A percentile compares a stretch with the other conserved stretches of the same genome.
Evolutionary conservation across 1,284 basidiomycete genomes (phyloP).

Genomic region (Pyrrhoderma lamaoense): DNA sequence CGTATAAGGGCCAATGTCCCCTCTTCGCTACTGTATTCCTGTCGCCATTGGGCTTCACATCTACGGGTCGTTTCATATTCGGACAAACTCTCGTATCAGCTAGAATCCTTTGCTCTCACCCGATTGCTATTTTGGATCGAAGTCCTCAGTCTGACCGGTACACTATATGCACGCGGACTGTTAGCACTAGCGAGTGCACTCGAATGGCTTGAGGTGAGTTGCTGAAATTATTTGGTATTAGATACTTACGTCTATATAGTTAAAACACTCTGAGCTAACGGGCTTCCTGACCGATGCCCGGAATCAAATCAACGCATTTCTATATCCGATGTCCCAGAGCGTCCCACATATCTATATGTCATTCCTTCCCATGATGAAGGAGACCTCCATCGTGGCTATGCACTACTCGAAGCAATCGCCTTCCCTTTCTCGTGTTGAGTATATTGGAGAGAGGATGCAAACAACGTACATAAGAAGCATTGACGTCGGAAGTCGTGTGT

Average conservation of each 20-base stretch:
- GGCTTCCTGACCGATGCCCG: not conserved
- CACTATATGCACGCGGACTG: not conserved
- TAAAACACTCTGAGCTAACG: not conserved
- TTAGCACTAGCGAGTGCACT: not conserved
- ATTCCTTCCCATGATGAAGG: not conserved
- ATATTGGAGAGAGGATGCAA: not conserved
- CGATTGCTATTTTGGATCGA: conserved; percentile 2
- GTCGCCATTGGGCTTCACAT: conserved; percentile 1
- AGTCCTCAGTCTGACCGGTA: not conserved
- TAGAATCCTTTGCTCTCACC: no score
- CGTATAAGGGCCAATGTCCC: not conserved
- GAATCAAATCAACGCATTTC: not conserved
- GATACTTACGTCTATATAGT: not conserved
- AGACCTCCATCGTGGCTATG: not conserved
- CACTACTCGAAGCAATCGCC: not conserved
- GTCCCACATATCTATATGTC: not conserved
- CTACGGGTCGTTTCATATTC: conserved; percentile 1
- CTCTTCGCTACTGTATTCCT: not conserved
- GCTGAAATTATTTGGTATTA: not conserved
- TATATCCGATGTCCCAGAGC: not conserved
- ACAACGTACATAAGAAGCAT: not conserved
- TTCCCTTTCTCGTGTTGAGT: not conserved
- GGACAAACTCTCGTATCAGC: not conserved
- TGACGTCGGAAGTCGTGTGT: no score
- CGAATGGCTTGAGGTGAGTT: not conserved